Base-by-base conservation (phyloP, 495 filamentous ascomycete species). In the Jackrogersella minutella region DNA sequence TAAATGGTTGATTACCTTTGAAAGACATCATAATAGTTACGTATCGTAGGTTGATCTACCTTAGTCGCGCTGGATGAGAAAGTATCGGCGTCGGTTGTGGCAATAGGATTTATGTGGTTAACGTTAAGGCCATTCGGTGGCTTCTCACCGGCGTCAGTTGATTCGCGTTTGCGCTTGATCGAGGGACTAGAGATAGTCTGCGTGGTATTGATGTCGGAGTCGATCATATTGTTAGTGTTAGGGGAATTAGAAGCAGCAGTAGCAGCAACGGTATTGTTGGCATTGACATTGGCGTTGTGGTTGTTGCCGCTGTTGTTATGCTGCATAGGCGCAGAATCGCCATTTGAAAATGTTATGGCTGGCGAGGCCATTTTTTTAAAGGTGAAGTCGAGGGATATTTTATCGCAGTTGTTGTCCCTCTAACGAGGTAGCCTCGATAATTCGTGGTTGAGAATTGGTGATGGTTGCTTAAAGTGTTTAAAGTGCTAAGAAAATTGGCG, bases 161-260 rank as follows among this genome's bases (percentile, higher is more conserved):
- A 62, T 69, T 84, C 84, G 79, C 82, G 84, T 75, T 86, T 86
- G 69, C 84, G 80, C 77, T 86, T 86, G 73, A 77, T 77, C 43
- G 81, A 79, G 54, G 74, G 73, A 37, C 43, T 26, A 64, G 73
- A 74, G 71, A 74, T 59, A 16, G 74, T 77, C 31, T 80, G 78
- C 66, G 79, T 78, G 57, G 72, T 70, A 52, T 76, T 66, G 71
- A 47, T 13, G 10, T 75, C 68, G 56, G 26, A 37, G 44, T 61
- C 39, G 21, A 64, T n/a, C 49, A 36, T 55, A 9, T 1, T 41
- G 24, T 40, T 44, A 21, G 52, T 19, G 47, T 52, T 58, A 33
- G 34, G 36, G 36, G 16, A 34, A 64, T 39, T 41, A 28, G 62
- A 11, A 33, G 36, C 28, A 47, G 2, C 39, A 7, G 26, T 41